These are phyloP conservation scores for Linnemannia schmuckeri DNA, from an alignment of 192 early-diverging fungal species.

Conservation along the genomic window DNA sequence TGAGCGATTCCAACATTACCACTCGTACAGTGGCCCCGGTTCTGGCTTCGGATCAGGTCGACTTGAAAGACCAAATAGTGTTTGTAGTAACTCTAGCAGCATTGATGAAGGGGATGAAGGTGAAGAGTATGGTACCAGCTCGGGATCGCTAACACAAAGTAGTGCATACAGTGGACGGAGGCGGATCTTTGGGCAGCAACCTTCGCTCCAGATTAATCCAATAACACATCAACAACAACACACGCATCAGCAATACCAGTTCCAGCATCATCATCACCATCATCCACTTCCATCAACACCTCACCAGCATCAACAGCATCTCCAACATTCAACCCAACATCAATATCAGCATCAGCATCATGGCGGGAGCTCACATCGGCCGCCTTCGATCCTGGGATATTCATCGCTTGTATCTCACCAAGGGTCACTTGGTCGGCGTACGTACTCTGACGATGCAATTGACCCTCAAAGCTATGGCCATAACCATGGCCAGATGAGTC, in stretches of 20 bases:
- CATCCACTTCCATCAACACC: conserved; percentile 5
- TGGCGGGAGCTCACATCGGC: conserved; percentile 11
- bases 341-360: conserved; percentile 5
- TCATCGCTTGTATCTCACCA: background rate
- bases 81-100: conserved; percentile 46
- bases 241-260: conserved; percentile 19
- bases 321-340: background rate
- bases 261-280: conserved; percentile 5
- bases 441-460: conserved; percentile 35
- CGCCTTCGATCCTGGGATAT: conserved; percentile 22
- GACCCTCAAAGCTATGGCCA: background rate
- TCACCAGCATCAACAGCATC: conserved; percentile 4
- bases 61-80: conserved; percentile 46
- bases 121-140: conserved; percentile 31
- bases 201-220: conserved; percentile 8
- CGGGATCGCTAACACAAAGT: conserved; percentile 36
- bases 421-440: background rate
- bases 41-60: conserved; percentile 15
- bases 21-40: conserved; percentile 20
- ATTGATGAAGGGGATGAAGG: conserved; percentile 45
- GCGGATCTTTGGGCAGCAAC: conserved; percentile 28
- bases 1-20: conserved; percentile 40
- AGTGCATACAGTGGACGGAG: conserved; percentile 35
- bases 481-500: background rate
- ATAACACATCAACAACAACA: background rate